Base-by-base conservation (phyloP, 2,329 filamentous ascomycete species). In the Phyllachora maydis region DNA sequence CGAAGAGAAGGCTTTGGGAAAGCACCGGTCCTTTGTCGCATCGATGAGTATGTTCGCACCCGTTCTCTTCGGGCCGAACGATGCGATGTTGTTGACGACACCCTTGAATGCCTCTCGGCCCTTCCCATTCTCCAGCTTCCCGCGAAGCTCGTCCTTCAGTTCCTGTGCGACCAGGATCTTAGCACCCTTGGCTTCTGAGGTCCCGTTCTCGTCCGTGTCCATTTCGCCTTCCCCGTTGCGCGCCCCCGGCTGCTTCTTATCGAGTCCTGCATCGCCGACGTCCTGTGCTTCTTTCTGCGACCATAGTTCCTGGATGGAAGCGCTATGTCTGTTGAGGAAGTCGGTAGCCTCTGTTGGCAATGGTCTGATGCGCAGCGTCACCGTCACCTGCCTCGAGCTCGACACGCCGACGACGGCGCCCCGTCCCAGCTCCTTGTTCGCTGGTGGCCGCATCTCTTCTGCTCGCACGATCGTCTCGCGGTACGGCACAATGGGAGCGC, bases 401-500 rank as follows among this genome's bases (percentile, higher is more conserved):
- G 82, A 91, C 7, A 69, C 57, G 4, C 65, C 65, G 13, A 82
- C 54, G 0, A 90, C 71, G 1, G 66, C 74, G 22, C 88, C 88
- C 39, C 88, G 65, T 1, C 83, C 83, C 11, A 93, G 58, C 8
- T 90, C 78, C 32, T 83, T 74, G 46, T 90, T 79, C 28, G 62
- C 78, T 0, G 81, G 76, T 2, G 82, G 70, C 13, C 82, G 72
- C 88, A 98, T 98, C 46, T 98, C 88, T 18, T 82, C 67, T 1
- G 73, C 77, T 14, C 67, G 64, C 19, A 93, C 71, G 28, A 91
- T 92, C 0, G 81, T 88, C 50, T 98, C 88, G 27, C 83, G 65
- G 46, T 92, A 98, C 0, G 88, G 88, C 9, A 98, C 88, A 30
- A 98, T 95, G 2, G 88, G 78, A 20, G 79, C 78, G 27, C 88